Base-by-base conservation (phyloP, 257 asterid genomes). In the Scutellaria minor region DNA sequence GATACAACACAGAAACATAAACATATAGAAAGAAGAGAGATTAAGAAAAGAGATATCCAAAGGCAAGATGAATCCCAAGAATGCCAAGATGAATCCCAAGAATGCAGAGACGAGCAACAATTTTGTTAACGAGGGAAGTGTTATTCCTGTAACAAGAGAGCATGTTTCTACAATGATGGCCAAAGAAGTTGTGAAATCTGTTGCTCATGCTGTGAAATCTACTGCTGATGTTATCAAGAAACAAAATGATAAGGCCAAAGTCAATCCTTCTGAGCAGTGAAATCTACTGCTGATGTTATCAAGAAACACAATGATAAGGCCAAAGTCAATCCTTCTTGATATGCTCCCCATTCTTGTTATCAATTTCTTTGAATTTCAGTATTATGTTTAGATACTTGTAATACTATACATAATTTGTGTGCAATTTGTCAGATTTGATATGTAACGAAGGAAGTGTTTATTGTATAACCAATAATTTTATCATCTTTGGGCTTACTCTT, bases 151-250 rank as follows among this genome's bases (percentile, higher is more conserved):
- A 53, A 42, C 42, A 0, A 74, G 24, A 66, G 66, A 68, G 35
- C 46, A 46, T n/a, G 80, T 81, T 15, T 66, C 81, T 0, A 75
- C 80, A 3, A 60, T 39, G 80, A 35, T 71, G 75, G 66, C 13
- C 15, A 75, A 78, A 75, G 72, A 63, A 24, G n/a, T 76, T 0
- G 73, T 41, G 1, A 48, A 72, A n/a, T n/a, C n/a, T n/a, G n/a
- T n/a, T n/a, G n/a, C n/a, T n/a, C n/a, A n/a, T n/a, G n/a, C 48
- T 0, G 73, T 41, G 1, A 48, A 72, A 12, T 53, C 73, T 61
- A 70, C 66, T 6, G 73, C 45, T 4, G 31, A 47, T 13, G 65
- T 72, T 27, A 50, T 65, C 18, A 75, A 79, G 61, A 71, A 46
- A 11, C 72, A 78, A 61, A 64, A 51, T 12, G 40, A 65, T 18